phyloP scores from a whole-genome alignment of 352 stramenopile species.

The Globisporangium acanthophoron region DNA sequence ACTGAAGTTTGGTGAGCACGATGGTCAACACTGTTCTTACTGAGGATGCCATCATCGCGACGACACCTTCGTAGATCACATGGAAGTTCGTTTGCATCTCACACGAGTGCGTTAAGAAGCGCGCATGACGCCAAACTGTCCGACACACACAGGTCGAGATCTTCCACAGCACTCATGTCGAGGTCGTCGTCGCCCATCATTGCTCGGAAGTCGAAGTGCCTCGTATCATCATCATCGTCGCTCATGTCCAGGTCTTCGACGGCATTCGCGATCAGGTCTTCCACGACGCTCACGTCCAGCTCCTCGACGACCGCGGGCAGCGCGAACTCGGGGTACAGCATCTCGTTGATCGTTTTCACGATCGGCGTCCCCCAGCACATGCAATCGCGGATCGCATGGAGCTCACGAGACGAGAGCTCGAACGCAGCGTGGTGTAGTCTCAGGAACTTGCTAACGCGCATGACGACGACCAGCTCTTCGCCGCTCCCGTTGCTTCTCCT shows the following conservation, averaged over 20 bases:
- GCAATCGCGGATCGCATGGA: neutral
- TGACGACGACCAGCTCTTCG: conserved; percentile 4
- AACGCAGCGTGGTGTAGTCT: conserved; percentile 1
- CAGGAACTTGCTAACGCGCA: conserved; percentile 4
- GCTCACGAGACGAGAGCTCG: neutral
- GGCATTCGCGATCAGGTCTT: neutral
- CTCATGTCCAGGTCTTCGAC: neutral
- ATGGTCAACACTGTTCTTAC: too few relatives aligned
- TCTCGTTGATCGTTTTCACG: conserved; percentile 5
- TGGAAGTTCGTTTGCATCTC: neutral
- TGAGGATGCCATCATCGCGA: too few relatives aligned
- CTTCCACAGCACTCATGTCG: neutral
- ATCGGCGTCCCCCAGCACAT: conserved; percentile 5
- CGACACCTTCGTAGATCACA: too few relatives aligned
- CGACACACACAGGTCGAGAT: neutral
- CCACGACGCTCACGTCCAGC: neutral
- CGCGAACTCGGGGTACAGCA: conserved; percentile 7
- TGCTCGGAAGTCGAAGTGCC: neutral
- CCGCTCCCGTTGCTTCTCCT: neutral
- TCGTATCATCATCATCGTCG: neutral
- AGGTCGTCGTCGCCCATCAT: neutral
- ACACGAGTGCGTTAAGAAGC: neutral
- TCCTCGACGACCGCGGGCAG: neutral
- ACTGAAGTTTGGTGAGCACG: neutral
- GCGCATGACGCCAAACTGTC: neutral